Percentiles rank a stretch among this genome's conserved stretches.
phyloP scores from a whole-genome alignment of 2,329 filamentous ascomycete species.

The Neodidymelliopsis sp. region DNA sequence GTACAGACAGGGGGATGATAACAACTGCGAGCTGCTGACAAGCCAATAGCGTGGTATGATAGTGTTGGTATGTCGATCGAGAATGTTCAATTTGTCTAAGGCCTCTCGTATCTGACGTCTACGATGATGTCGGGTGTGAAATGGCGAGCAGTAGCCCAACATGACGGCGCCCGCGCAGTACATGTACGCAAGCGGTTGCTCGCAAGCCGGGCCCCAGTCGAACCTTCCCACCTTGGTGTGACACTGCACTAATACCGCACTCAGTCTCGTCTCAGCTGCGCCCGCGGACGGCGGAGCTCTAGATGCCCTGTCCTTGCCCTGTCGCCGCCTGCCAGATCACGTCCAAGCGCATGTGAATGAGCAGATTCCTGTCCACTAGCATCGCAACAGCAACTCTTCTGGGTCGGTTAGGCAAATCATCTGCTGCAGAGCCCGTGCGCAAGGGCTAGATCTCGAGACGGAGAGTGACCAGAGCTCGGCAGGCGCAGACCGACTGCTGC shows the following conservation, averaged over 20 bases:
- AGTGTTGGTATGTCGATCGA: neutral
- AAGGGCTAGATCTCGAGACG: conserved; percentile 8
- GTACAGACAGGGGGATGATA: conserved; percentile 3
- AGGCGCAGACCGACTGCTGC: conserved; percentile 11
- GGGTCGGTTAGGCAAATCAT: neutral
- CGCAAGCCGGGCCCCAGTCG: conserved; percentile 16
- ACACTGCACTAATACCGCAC: conserved; percentile 15
- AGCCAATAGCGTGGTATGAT: conserved; percentile 4
- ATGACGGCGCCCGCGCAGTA: conserved; percentile 13
- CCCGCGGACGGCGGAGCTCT: conserved; percentile 15
- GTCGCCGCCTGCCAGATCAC: conserved; percentile 6
- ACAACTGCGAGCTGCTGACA: neutral
- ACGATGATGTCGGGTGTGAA: conserved; percentile 2
- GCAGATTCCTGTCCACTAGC: conserved; percentile 7
- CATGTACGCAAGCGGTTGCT: conserved; percentile 13
- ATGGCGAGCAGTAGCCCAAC: conserved; percentile 2
- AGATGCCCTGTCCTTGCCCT: conserved; percentile 10
- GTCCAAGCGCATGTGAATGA: conserved; percentile 1
- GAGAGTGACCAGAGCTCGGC: conserved; percentile 12
- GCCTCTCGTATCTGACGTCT: neutral
- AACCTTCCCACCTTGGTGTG: conserved; percentile 21
- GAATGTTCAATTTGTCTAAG: neutral
- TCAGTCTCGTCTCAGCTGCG: conserved; percentile 16
- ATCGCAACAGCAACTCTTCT: neutral
- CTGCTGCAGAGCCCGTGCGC: conserved; percentile 10